A percentile compares a stretch with the other conserved stretches of the same genome.
phyloP scores from a whole-genome alignment of 1,284 basidiomycete species.

The Cystobasidium slooffiae region DNA sequence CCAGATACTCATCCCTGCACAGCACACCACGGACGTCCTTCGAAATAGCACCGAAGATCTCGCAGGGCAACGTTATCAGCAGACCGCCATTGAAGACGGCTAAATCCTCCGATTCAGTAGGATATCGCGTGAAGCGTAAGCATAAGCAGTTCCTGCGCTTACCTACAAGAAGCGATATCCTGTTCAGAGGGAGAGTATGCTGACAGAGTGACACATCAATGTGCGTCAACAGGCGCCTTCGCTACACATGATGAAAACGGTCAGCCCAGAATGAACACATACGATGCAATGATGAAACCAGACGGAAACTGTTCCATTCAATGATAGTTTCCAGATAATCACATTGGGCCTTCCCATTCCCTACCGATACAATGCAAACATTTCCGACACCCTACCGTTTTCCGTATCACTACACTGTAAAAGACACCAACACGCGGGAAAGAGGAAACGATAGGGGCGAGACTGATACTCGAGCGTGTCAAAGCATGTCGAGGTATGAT shows the following conservation, averaged over 20 bases:
- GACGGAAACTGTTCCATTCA: conserved; percentile 32
- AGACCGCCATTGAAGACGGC: not conserved
- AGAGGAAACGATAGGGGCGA: too few species aligned
- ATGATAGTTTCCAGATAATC: not conserved
- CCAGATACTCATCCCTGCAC: conserved; percentile 5
- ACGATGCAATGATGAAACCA: conserved; percentile 31
- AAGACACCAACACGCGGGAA: too few species aligned
- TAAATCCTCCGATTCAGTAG: conserved; percentile 2
- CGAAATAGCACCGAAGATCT: conserved; percentile 2
- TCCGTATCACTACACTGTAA: too few species aligned
- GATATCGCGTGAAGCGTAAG: conserved; percentile 18
- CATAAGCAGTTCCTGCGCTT: not conserved
- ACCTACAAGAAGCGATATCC: not conserved
- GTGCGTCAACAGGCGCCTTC: conserved; percentile 6
- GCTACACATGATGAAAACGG: conserved; percentile 31
- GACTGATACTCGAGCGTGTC: too few species aligned
- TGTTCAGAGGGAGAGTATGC: not conserved
- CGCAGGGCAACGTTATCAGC: not conserved
- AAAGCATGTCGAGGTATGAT: too few species aligned
- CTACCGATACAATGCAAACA: too few species aligned
- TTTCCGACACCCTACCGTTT: too few species aligned
- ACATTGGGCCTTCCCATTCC: too few species aligned
- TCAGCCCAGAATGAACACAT: conserved; percentile 26
- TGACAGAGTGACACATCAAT: not conserved
- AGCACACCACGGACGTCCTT: conserved; percentile 4